These are phyloP conservation scores for Plasmodium cynomolgi DNA, from an alignment of 169 alveolate species.

Conservation along the genomic window DNA sequence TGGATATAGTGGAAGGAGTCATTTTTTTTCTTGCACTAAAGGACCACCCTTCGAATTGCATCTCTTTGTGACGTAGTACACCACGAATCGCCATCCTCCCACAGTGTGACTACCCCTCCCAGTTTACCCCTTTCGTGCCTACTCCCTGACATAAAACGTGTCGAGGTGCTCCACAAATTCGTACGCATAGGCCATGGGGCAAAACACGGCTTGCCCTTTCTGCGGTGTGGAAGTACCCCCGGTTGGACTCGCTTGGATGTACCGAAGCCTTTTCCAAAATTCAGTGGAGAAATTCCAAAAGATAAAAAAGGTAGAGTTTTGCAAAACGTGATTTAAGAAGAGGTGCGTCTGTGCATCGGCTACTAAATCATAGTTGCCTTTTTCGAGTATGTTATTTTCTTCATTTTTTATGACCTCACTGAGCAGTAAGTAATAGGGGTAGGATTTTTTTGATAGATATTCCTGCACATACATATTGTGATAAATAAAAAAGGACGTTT, in stretches of 20 bases:
- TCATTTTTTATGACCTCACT: constrained; percentile 24
- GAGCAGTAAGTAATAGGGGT: constrained; percentile 15
- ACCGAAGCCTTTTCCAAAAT: constrained; percentile 39
- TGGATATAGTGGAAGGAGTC: neutral
- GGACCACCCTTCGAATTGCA: neutral
- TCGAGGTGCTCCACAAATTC: constrained; percentile 31
- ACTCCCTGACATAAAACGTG: constrained; percentile 1
- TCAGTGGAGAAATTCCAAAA: constrained; percentile 48
- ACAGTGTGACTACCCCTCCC: neutral
- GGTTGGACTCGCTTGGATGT: neutral
- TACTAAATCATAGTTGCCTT: constrained; percentile 2
- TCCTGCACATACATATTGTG: constrained; percentile 35
- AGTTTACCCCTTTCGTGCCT: neutral
- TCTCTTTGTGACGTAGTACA: neutral
- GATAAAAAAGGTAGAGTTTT: constrained; percentile 25
- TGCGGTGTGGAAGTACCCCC: neutral
- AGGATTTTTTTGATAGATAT: constrained; percentile 25
- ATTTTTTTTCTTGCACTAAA: neutral
- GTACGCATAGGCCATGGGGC: constrained; percentile 43
- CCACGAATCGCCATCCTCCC: neutral
- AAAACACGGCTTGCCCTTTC: neutral
- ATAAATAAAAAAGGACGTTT: constrained; percentile 34
- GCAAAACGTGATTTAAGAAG: constrained; percentile 9
- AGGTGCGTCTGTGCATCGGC: constrained; percentile 16
- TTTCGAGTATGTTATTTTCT: neutral